Base-by-base conservation (phyloP, 306 rosid genomes). In the Gastrolobium bilobum region DNA sequence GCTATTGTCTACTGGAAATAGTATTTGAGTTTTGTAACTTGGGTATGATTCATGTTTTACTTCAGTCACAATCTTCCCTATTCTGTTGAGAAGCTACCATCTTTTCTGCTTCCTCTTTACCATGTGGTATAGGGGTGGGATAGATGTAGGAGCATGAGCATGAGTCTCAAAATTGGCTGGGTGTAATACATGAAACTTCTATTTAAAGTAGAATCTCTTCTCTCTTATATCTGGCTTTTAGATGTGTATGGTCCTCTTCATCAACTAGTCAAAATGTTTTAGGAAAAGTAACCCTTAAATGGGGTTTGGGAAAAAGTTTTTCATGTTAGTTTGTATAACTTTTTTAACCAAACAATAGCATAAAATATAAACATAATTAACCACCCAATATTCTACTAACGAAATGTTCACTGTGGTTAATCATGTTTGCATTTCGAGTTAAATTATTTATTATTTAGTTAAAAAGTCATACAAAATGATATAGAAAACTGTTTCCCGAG, bases 111-210 rank as follows among this genome's bases (percentile, higher is more conserved):
- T 37, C n/a, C 68, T 62, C 31, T 6, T 14, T 20, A 20, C 26
- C 43, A n/a, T 62, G 46, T 63, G 69, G 26, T 63, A n/a, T 37
- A 37, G 40, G 37, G 46, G 30, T n/a, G 11, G 13, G 37, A 62
- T 62, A n/a, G 47, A 62, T 63, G 47, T 33, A 38, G n/a, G 34
- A 37, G 50, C n/a, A 39, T 3, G 8, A 34, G 26, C 44, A 37
- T n/a, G 51, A 64, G 7, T 9, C 13, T 39, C 1, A 64, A 7
- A 7, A 64, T 40, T 8, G 35, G 34, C 3, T 64, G 40, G 50
- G 51, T 64, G 70, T 64, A 39, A 37, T 30, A 62, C 33, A 7
- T 8, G 71, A 40, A 64, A 42, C 37, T 65, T 65, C 14, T 65
- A 10, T 26, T 65, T 65, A 4, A 13, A 65, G 71, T 65, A 20